These are phyloP conservation scores for Hypoxylon sp. DNA, from an alignment of 2,329 filamentous ascomycete species.

Conservation along the genomic window DNA sequence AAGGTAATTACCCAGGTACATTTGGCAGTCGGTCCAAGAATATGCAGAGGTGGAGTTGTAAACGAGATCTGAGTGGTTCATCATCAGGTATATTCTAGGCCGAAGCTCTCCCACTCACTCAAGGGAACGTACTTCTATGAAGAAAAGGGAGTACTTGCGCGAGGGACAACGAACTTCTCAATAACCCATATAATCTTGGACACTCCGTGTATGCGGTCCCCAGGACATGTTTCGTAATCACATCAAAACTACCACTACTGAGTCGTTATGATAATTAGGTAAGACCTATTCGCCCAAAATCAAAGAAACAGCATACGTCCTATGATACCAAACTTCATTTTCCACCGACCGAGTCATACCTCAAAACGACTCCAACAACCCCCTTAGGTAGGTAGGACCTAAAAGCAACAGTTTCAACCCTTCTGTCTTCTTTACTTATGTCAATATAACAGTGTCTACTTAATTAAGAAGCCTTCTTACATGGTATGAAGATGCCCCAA, in stretches of 20 bases:
- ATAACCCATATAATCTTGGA: not conserved
- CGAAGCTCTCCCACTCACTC: not conserved
- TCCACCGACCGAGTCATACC: not conserved
- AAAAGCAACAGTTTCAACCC: not conserved
- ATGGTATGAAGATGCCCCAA: no score
- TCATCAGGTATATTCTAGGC: not conserved
- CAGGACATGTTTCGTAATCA: not conserved
- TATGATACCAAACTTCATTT: not conserved
- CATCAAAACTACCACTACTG: not conserved
- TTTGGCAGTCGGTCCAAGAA: conserved; percentile 10
- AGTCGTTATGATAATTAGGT: not conserved
- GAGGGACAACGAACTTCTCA: not conserved
- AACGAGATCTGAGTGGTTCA: not conserved
- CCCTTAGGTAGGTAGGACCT: no score
- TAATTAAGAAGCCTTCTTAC: no score
- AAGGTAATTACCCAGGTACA: not conserved
- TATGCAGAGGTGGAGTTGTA: not conserved
- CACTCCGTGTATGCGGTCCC: not conserved
- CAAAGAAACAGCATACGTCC: not conserved
- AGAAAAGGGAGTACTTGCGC: not conserved
- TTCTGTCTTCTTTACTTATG: no score
- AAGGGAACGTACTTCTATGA: not conserved
- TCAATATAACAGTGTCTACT: no score
- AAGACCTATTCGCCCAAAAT: not conserved
- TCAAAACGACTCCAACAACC: not conserved